Base-by-base conservation (phyloP, 2,329 filamentous ascomycete genomes). In the Ascochyta viciae-villosae region DNA sequence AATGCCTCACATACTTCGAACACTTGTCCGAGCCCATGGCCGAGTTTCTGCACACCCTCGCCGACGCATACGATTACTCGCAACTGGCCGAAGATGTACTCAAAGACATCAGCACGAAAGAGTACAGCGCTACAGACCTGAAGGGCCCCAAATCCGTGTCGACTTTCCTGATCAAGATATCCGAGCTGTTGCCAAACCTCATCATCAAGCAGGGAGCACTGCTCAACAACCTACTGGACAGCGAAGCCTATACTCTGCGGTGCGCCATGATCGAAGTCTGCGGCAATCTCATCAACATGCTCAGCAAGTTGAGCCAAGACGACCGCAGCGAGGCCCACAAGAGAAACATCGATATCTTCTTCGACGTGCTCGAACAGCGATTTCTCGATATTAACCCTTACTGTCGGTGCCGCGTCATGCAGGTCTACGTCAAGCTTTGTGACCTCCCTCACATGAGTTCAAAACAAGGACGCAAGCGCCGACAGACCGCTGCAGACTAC, bases 21-120 rank as follows among this genome's bases (percentile, higher is more conserved):
- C 95, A 99, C 76, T 80, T 99, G n/a, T 94, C 95, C 0, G 95
- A 99, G 72, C 95, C 95, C 1, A 99, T 99, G 95, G 95, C 95
- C 29, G 96, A 99, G 74, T 96, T 99, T 68, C 81, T 99, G 4
- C 92, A 98, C 68, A 99, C 98, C 69, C 82, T 99, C 24, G 89
- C 93, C 1, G 93, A 98, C 74, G 94, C 97, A 79, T 99, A 98
- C 78, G 95, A 99, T 77, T 96, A 98, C 73, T 91, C 93, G 15
- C 95, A 99, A 71, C 83, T 99, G 8, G 89, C 92, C 4, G 95
- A 97, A 73, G 95, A 99, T 73, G 91, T 98, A 27, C 78, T 99
- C 55, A 89, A 92, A 68, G 95, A 99, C 73, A 85, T 99, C 63
- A 96, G 93, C 74, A 96, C 93, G 77, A 99, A 96, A 74, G 94